These are phyloP conservation scores for slime mould (Dictyostelium discoideum) DNA, from an alignment of 78 protist genomes.

Conservation along the genomic window dicty_2.7 NC_007090.3:941001-941500, in stretches of 20 bases:
- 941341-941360: neutral
- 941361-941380: neutral
- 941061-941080: conserved; percentile 4
- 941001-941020: conserved; percentile 35
- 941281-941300: neutral
- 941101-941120: conserved; percentile 8
- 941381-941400: conserved; percentile 24
- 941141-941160: neutral
- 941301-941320: neutral
- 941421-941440: conserved; percentile 62
- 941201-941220: neutral
- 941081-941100: neutral
- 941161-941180: neutral
- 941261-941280: neutral
- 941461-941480: neutral
- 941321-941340: neutral
- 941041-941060: neutral
- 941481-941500: neutral
- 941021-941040: conserved; percentile 54
- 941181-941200: conserved; percentile 21
- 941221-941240: neutral
- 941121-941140: conserved; percentile 12
- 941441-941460: conserved; percentile 33
- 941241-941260: neutral
- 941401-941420: neutral